Evolutionary conservation across 768 basidiomycete genomes (phyloP).

Genomic region (Phylloporus scabripes): DNA sequence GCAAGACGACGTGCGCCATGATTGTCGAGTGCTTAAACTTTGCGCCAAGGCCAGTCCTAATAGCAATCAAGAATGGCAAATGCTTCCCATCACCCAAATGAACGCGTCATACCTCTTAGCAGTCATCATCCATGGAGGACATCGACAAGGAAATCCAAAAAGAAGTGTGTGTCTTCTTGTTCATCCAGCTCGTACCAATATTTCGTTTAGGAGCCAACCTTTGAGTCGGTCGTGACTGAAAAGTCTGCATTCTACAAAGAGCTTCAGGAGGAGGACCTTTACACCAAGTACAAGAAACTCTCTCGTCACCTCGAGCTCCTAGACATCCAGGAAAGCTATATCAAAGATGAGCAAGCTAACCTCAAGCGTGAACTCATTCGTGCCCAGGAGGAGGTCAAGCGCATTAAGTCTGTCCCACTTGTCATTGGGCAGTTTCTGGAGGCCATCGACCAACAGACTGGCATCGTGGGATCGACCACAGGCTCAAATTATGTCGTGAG

Average conservation of each 20-base stretch:
- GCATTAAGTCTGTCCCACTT: conserved; percentile 96
- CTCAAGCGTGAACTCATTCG: conserved; percentile 97
- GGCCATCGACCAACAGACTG: conserved; percentile 95
- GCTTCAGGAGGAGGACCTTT: conserved; percentile 87
- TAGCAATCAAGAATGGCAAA: conserved; percentile 20
- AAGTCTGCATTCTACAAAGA: conserved; percentile 84
- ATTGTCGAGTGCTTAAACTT: conserved; percentile 5
- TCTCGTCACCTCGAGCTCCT: conserved; percentile 93
- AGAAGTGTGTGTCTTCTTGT: conserved; percentile 48
- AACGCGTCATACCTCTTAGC: conserved; percentile 26
- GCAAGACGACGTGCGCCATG: conserved; percentile 82
- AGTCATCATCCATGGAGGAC: conserved; percentile 64
- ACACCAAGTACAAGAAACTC: conserved; percentile 96
- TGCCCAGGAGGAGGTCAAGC: conserved; percentile 98
- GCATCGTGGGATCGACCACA: conserved; percentile 96
- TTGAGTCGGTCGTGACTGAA: conserved; percentile 82
- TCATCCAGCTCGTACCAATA: not conserved
- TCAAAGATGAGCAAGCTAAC: conserved; percentile 98
- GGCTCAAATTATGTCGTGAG: conserved; percentile 98
- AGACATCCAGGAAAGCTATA: conserved; percentile 91
- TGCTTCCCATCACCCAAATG: conserved; percentile 24
- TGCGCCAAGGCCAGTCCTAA: not conserved
- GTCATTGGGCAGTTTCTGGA: conserved; percentile 99
- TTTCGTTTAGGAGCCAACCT: conserved; percentile 71
- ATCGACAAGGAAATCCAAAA: conserved; percentile 80